phyloP scores from a whole-genome alignment of 805 yeast genomes.

The Saturnispora zaruensis region DNA sequence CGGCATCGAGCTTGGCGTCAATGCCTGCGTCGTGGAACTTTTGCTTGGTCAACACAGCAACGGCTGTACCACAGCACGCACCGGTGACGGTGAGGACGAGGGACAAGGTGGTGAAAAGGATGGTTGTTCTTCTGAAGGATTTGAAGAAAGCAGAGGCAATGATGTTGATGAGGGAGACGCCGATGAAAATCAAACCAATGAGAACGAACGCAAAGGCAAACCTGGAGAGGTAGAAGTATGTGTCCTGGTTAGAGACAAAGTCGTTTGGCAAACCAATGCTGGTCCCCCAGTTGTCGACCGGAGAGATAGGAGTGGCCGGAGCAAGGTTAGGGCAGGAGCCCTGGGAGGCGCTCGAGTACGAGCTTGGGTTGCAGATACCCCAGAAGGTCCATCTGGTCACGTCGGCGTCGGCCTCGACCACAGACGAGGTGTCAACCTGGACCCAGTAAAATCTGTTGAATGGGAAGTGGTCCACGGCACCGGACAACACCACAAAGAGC shows the following conservation, averaged over 20 bases:
- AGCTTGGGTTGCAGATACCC: slow-evolving; percentile 53
- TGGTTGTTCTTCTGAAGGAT: slow-evolving; percentile 45
- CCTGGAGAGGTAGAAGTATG: slow-evolving; percentile 57
- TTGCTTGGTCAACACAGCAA: slow-evolving; percentile 61
- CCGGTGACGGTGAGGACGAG: slow-evolving; percentile 51
- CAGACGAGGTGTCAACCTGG: slow-evolving; percentile 54
- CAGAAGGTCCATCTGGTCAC: slow-evolving; percentile 75
- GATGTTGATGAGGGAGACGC: slow-evolving; percentile 49
- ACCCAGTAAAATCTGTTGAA: slow-evolving; percentile 63
- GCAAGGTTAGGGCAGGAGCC: slow-evolving; percentile 34
- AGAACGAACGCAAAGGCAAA: slow-evolving; percentile 57
- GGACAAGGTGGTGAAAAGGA: slow-evolving; percentile 44
- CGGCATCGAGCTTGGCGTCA: slow-evolving; percentile 44
- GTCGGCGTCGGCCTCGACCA: slow-evolving; percentile 37
- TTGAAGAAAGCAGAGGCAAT: slow-evolving; percentile 48
- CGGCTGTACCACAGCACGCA: slow-evolving; percentile 68
- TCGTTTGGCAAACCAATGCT: slow-evolving; percentile 39
- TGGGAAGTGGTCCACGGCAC: slow-evolving; percentile 50
- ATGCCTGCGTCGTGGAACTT: slow-evolving; percentile 47
- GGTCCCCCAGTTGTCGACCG: slow-evolving; percentile 62
- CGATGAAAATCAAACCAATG: slow-evolving; percentile 52
- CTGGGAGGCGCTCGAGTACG: slow-evolving; percentile 22
- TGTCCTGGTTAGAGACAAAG: slow-evolving; percentile 46
- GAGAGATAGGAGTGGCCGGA: slow-evolving; percentile 70
- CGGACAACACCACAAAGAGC: slow-evolving; percentile 55